phyloP scores from a whole-genome alignment of 2,329 filamentous ascomycete genomes.

The Sporothrix mexicana region DNA sequence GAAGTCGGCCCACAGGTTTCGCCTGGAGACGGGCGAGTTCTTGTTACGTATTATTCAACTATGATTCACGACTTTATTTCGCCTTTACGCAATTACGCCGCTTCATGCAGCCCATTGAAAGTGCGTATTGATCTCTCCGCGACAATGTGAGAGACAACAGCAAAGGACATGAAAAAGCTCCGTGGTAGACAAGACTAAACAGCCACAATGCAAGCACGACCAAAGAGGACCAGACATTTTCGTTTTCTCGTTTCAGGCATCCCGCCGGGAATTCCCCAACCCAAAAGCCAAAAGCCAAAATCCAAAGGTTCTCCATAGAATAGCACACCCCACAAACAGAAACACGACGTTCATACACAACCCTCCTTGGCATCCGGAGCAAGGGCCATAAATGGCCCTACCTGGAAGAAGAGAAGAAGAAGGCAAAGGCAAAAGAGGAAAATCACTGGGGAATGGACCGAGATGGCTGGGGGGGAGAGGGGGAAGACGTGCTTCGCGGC shows the following conservation, averaged over 20 bases:
- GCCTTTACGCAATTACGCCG: not conserved
- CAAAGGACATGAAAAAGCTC: not conserved
- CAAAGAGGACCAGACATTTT: not conserved
- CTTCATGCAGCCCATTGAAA: constrained; percentile 11
- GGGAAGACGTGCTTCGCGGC: not conserved
- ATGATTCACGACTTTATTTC: not conserved
- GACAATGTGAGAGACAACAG: too few species aligned
- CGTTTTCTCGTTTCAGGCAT: constrained; percentile 22
- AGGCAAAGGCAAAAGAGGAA: not conserved
- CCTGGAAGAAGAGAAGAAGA: not conserved
- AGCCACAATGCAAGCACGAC: constrained; percentile 2
- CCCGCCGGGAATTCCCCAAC: constrained; percentile 25
- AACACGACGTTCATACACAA: constrained; percentile 14
- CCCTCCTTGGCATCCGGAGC: constrained; percentile 22
- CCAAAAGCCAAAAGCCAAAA: not conserved
- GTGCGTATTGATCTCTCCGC: not conserved
- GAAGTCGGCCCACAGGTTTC: not conserved
- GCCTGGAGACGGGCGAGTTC: not conserved
- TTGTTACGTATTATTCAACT: too few species aligned
- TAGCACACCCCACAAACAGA: not conserved
- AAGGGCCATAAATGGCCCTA: constrained; percentile 20
- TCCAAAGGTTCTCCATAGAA: not conserved
- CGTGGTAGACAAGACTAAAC: not conserved
- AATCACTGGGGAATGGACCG: not conserved
- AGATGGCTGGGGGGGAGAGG: not conserved